These are phyloP conservation scores for Nakazawaea siamensis DNA, from an alignment of 805 yeast species.

Conservation along the genomic window DNA sequence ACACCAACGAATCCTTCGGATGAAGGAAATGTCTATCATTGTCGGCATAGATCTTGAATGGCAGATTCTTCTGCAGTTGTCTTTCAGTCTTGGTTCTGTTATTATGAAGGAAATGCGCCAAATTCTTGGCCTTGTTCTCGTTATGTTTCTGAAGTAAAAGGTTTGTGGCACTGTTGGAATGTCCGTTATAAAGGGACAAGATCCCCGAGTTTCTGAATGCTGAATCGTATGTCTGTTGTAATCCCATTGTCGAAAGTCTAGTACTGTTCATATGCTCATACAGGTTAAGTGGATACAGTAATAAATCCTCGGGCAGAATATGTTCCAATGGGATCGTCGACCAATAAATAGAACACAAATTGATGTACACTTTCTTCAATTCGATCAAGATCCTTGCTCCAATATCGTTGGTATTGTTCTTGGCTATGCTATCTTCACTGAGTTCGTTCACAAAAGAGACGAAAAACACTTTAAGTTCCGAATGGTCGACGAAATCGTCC, in stretches of 20 bases:
- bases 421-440: slow-evolving; percentile 12
- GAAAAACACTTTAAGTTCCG: slow-evolving; percentile 37
- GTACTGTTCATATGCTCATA: slow-evolving; percentile 20
- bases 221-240: slow-evolving; percentile 30
- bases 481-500: slow-evolving; percentile 65
- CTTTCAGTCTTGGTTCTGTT: slow-evolving; percentile 4
- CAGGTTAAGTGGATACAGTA: slow-evolving; percentile 17
- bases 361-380: slow-evolving; percentile 24
- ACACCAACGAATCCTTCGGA: slow-evolving; percentile 26
- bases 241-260: slow-evolving; percentile 28
- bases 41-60: slow-evolving; percentile 5
- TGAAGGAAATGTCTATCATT: slow-evolving; percentile 18
- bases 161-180: slow-evolving; percentile 18
- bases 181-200: slow-evolving; percentile 23
- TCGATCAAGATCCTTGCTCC: slow-evolving; percentile 22
- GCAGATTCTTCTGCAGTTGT: not conserved
- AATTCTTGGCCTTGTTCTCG: slow-evolving; percentile 3
- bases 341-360: slow-evolving; percentile 25
- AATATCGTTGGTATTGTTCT: slow-evolving; percentile 4
- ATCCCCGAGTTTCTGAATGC: slow-evolving; percentile 32
- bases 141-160: slow-evolving; percentile 8
- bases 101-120: slow-evolving; percentile 8
- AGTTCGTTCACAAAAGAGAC: slow-evolving; percentile 33
- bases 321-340: slow-evolving; percentile 18
- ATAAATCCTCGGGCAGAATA: slow-evolving; percentile 14